phyloP scores from a whole-genome alignment of 352 stramenopile genomes.

The Hyaloperonospora brassicae region DNA sequence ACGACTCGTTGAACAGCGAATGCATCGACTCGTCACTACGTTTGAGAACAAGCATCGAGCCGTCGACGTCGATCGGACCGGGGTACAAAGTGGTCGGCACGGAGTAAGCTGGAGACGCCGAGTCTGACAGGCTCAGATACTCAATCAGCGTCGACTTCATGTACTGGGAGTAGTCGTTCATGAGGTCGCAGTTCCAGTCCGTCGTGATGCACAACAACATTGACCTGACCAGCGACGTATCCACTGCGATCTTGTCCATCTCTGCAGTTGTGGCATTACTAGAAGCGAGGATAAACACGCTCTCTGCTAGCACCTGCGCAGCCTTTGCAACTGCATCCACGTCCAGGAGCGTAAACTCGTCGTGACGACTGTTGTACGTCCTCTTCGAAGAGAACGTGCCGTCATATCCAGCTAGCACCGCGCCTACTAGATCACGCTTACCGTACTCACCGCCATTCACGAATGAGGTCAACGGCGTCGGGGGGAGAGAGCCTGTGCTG shows the following conservation, averaged over 20 bases:
- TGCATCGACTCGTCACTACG: constrained; percentile 29
- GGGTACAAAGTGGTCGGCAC: constrained; percentile 52
- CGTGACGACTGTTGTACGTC: constrained; percentile 62
- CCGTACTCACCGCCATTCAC: constrained; percentile 68
- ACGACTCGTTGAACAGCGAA: constrained; percentile 45
- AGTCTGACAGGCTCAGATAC: constrained; percentile 41
- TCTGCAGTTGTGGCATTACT: constrained; percentile 36
- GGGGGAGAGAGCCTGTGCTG: constrained; percentile 40
- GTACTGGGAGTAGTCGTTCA: constrained; percentile 57
- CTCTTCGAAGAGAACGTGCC: constrained; percentile 33
- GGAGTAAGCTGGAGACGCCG: constrained; percentile 45
- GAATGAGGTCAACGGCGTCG: constrained; percentile 61
- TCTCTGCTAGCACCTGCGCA: constrained; percentile 68
- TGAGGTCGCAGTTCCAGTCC: constrained; percentile 66
- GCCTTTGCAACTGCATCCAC: constrained; percentile 45
- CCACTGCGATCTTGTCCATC: constrained; percentile 39
- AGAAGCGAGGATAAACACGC: constrained; percentile 53
- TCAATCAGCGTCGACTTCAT: constrained; percentile 59
- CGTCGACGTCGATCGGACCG: constrained; percentile 36
- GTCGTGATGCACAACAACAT: constrained; percentile 54
- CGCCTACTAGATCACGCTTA: constrained; percentile 43
- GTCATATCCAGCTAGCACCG: constrained; percentile 68
- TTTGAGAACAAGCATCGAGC: constrained; percentile 47
- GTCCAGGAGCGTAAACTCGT: constrained; percentile 43
- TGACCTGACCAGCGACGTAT: constrained; percentile 43